A percentile compares a stretch with the other conserved stretches of the same genome.
Conservation (phyloP, 2,329 filamentous ascomycete species). For the Leptographium procerum region DNA sequence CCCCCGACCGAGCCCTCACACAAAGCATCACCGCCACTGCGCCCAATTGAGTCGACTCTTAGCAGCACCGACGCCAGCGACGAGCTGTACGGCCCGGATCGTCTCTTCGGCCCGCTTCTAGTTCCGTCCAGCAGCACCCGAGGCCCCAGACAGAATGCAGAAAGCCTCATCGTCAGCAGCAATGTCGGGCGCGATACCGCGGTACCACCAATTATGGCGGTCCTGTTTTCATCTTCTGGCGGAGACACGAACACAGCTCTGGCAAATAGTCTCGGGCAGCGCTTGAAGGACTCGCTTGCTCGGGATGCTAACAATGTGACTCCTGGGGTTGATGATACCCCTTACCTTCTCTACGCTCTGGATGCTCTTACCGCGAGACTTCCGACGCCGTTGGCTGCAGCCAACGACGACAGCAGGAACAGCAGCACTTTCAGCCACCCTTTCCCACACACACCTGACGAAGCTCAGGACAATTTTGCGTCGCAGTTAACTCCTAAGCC, state of each 20-base stretch:
- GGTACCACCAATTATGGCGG: not conserved
- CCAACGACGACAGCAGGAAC: slow-evolving; percentile 43
- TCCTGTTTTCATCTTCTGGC: no score
- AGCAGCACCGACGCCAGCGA: slow-evolving; percentile 22
- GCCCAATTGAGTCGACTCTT: slow-evolving; percentile 13
- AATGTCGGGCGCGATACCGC: not conserved
- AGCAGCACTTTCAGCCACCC: slow-evolving; percentile 6
- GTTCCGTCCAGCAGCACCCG: slow-evolving; percentile 14
- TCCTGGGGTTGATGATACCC: slow-evolving; percentile 72
- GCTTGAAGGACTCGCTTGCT: slow-evolving; percentile 41
- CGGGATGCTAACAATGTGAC: slow-evolving; percentile 46
- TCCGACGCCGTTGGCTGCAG: not conserved
- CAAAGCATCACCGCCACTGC: slow-evolving; percentile 27
- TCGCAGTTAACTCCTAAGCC: not conserved
- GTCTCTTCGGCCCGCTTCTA: slow-evolving; percentile 24
- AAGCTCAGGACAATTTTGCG: slow-evolving; percentile 15
- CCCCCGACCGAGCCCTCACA: slow-evolving; percentile 21
- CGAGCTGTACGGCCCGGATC: slow-evolving; percentile 34
- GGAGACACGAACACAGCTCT: no score
- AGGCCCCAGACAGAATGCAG: not conserved
- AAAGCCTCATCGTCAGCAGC: not conserved
- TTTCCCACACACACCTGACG: slow-evolving; percentile 20
- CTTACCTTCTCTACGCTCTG: slow-evolving; percentile 82
- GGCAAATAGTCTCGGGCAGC: slow-evolving; percentile 9
- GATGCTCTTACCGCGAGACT: slow-evolving; percentile 69